Base-by-base conservation (phyloP, 176 grass and related monocot species). In the Urochloa ruziziensis region DNA sequence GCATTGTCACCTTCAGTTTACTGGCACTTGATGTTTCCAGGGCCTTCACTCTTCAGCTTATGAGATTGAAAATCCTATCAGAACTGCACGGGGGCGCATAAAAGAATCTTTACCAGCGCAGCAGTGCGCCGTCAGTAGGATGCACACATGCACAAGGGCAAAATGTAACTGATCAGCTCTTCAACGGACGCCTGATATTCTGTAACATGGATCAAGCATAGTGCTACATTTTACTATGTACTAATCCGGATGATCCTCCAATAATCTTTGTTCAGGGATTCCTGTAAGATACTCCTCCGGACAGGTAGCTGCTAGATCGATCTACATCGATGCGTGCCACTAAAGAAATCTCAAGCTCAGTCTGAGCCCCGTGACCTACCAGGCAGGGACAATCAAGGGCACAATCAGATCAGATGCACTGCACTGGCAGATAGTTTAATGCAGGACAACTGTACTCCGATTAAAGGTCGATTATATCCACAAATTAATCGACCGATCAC, bases 351-450 rank as follows among this genome's bases (percentile, higher is more conserved):
- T 59, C 7, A 57, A 57, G 8, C 52, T n/a, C 9, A 2, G 23
- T 24, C 14, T 18, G 5, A 33, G n/a, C 6, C 3, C 52, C 10
- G 15, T 61, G 61, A 39, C 69, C 39, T 23, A 68, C 49, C 49
- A 68, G n/a, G n/a, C n/a, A n/a, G 36, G 25, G 76, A 82, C 52
- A 27, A 61, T 80, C 40, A 81, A 89, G 69, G 40, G 42, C 82
- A 75, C n/a, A 77, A 35, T 77, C 71, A 82, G 78, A 56, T 90
- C 72, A 86, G 83, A 78, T 77, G 44, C 88, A 82, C 12, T 37
- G 81, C 23, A 77, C 83, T 19, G 27, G 21, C n/a, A 3, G n/a
- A 66, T 64, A 37, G 30, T 72, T 80, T 67, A 74, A 43, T 43
- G 17, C 1, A 32, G 7, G 72, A 74, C 72, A 86, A 44, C 88